Conservation (phyloP, 495 filamentous ascomycete genomes). For the Aspergillus diversus region DNA sequence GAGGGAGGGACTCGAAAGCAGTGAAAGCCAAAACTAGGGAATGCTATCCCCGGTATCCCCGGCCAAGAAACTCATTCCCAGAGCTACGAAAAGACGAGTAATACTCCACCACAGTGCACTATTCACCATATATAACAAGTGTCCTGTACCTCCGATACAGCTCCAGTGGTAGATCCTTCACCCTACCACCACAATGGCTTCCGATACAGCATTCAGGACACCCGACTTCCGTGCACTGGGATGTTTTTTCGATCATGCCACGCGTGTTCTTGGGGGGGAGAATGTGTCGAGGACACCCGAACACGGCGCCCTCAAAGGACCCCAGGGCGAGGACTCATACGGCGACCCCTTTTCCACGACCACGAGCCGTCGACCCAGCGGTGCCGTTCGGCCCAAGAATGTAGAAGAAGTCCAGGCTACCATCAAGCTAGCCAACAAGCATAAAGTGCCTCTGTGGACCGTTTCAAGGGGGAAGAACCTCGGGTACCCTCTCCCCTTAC, state of each 20-base stretch:
- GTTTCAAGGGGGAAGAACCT: constrained; percentile 48
- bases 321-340: constrained; percentile 9
- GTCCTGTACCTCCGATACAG: too few species aligned
- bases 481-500: constrained; percentile 38
- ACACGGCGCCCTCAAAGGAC: constrained; percentile 11
- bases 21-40: too few species aligned
- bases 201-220: too few species aligned
- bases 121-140: too few species aligned
- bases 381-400: constrained; percentile 46
- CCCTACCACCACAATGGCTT: too few species aligned
- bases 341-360: constrained; percentile 3
- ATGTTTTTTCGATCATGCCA: constrained; percentile 4
- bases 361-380: background rate
- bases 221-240: too few species aligned
- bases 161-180: too few species aligned
- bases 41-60: background rate
- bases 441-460: constrained; percentile 56
- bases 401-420: constrained; percentile 52
- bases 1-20: too few species aligned
- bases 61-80: background rate
- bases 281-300: constrained; percentile 3
- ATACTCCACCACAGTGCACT: too few species aligned
- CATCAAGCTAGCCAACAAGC: constrained; percentile 51
- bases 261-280: constrained; percentile 4
- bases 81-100: background rate